These are phyloP conservation scores for Cenchrus purpureus DNA, from an alignment of 176 grass and related monocot species.

Conservation along the genomic window DNA sequence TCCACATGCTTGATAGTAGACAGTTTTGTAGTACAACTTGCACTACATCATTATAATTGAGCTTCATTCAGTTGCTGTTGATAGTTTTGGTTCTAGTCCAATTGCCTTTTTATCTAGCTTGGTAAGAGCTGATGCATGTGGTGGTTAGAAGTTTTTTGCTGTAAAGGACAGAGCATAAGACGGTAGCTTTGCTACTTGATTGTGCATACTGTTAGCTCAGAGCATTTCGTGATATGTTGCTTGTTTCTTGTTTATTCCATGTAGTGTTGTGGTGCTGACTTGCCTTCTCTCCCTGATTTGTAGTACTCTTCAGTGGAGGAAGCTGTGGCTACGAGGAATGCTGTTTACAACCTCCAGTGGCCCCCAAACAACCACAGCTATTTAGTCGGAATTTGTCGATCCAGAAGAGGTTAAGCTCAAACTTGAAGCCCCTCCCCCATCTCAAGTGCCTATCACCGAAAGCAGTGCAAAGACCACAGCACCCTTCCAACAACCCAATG, in stretches of 20 bases:
- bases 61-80: background rate
- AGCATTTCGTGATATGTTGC: background rate
- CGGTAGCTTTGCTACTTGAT: background rate
- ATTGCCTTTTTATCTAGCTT: background rate
- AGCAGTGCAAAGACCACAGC: too few relatives aligned
- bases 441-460: conserved; percentile 33
- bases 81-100: background rate
- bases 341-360: conserved; percentile 96
- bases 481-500: conserved; percentile 44
- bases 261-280: conserved; percentile 1
- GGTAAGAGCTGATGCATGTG: background rate
- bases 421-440: conserved; percentile 51
- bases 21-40: conserved; percentile 13
- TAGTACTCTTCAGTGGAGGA: conserved; percentile 89
- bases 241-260: conserved; percentile 16
- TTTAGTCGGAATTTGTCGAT: conserved; percentile 93
- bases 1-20: conserved; percentile 9
- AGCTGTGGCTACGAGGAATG: conserved; percentile 81
- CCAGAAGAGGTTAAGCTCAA: conserved; percentile 82
- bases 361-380: conserved; percentile 83
- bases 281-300: conserved; percentile 9
- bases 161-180: background rate
- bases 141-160: background rate
- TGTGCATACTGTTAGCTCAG: background rate
- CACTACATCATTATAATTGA: background rate